Conservation (phyloP, 176 grass and related monocot species). For the Cenchrus americanus region DNA sequence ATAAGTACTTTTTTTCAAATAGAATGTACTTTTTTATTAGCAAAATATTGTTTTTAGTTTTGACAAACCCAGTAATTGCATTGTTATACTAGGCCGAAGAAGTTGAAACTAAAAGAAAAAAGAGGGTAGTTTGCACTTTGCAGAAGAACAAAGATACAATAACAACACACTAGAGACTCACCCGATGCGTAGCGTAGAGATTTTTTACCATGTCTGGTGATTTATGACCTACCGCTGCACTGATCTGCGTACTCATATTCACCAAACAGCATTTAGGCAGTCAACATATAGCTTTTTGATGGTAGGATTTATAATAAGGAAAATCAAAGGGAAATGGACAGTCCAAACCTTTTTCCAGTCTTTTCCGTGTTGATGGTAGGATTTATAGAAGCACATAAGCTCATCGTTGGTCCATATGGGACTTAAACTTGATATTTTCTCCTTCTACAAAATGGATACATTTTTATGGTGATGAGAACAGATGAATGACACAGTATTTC, state of each 20-base stretch:
- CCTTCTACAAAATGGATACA: constrained; percentile 40
- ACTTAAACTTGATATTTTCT: constrained; percentile 43
- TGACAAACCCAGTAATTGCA: neutral
- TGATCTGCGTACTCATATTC: constrained; percentile 42
- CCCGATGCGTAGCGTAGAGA: constrained; percentile 57
- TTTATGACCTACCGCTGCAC: constrained; percentile 43
- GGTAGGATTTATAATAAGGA: neutral
- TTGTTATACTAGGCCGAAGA: neutral
- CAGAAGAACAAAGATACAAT: neutral
- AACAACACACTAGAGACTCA: constrained; percentile 34
- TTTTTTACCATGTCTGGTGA: constrained; percentile 50
- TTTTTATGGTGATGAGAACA: neutral
- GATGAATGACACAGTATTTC: neutral
- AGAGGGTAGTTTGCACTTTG: constrained; percentile 6
- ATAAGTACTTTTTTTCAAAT: neutral
- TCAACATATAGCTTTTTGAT: constrained; percentile 1
- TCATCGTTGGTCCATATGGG: constrained; percentile 53
- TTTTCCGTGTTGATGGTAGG: constrained; percentile 59
- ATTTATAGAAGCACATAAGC: constrained; percentile 51
- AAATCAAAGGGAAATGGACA: neutral
- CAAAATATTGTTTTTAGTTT: constrained; percentile 31
- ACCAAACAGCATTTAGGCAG: constrained; percentile 1
- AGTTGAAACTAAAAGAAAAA: neutral
- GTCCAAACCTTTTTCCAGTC: constrained; percentile 62
- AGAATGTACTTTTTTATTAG: neutral